phyloP scores from a whole-genome alignment of 2,329 filamentous ascomycete genomes.

The Verticillium albo-atrum region DNA sequence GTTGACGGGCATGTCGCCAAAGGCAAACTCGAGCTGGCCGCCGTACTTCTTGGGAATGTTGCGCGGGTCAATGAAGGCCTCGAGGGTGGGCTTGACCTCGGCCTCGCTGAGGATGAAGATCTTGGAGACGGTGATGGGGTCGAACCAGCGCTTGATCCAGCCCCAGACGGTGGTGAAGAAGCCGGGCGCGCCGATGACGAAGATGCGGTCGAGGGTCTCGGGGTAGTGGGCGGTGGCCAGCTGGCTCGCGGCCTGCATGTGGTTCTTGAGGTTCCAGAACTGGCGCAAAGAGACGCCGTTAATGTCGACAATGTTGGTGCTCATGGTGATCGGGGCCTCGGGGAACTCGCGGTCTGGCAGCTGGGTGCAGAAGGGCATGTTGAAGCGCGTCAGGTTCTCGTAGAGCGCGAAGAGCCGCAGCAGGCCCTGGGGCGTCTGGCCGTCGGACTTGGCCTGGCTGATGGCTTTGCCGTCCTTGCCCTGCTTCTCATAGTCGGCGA shows the following conservation, averaged over 20 bases:
- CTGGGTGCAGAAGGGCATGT: slow-evolving; percentile 77
- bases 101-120: slow-evolving; percentile 79
- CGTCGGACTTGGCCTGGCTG: slow-evolving; percentile 58
- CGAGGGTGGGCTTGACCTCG: slow-evolving; percentile 73
- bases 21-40: slow-evolving; percentile 77
- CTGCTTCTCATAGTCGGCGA: slow-evolving; percentile 71
- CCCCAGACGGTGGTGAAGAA: slow-evolving; percentile 95
- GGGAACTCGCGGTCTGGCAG: slow-evolving; percentile 66
- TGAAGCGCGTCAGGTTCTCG: slow-evolving; percentile 85
- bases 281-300: slow-evolving; percentile 82
- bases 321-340: slow-evolving; percentile 83
- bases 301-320: slow-evolving; percentile 94
- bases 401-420: slow-evolving; percentile 88
- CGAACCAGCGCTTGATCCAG: slow-evolving; percentile 95
- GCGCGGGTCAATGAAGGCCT: slow-evolving; percentile 72
- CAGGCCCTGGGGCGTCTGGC: slow-evolving; percentile 68
- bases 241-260: slow-evolving; percentile 89
- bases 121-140: slow-evolving; percentile 89
- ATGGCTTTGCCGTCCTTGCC: slow-evolving; percentile 50
- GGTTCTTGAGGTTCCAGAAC: slow-evolving; percentile 90
- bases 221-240: slow-evolving; percentile 93
- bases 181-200: slow-evolving; percentile 79
- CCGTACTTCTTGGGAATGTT: slow-evolving; percentile 91
- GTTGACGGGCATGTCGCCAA: slow-evolving; percentile 69
- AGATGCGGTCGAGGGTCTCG: slow-evolving; percentile 77